phyloP scores from a whole-genome alignment of 108 stramenopile species.

The Stephanodiscus minutulus region DNA sequence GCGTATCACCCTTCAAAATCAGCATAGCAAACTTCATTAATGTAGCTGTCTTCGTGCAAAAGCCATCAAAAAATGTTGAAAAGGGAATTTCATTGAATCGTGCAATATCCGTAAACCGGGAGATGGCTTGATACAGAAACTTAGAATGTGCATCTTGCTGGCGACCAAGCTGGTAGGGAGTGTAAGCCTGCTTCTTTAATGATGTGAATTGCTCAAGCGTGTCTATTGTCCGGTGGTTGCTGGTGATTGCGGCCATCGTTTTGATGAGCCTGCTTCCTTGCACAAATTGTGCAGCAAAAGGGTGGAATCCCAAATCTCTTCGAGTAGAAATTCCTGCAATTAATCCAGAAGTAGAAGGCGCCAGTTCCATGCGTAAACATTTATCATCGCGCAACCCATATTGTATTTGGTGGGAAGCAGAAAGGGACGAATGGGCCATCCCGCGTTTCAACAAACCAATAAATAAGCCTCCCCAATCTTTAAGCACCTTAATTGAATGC shows the following conservation, averaged over 20 bases:
- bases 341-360: conserved; percentile 21
- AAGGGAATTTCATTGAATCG: neutral
- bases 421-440: conserved; percentile 22
- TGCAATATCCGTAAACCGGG: conserved; percentile 31
- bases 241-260: conserved; percentile 21
- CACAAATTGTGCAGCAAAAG: conserved; percentile 15
- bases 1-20: conserved; percentile 2
- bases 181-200: conserved; percentile 9
- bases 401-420: conserved; percentile 28
- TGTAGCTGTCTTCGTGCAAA: conserved; percentile 29
- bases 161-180: neutral
- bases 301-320: conserved; percentile 34
- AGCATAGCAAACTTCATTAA: conserved; percentile 30
- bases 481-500: conserved; percentile 44
- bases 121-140: conserved; percentile 20
- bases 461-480: conserved; percentile 46
- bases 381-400: conserved; percentile 42
- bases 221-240: conserved; percentile 6
- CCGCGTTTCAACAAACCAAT: conserved; percentile 46
- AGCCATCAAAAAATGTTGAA: conserved; percentile 35
- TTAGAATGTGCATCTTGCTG: neutral
- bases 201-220: conserved; percentile 15
- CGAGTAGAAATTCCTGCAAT: conserved; percentile 31
- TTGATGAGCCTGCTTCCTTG: conserved; percentile 33
- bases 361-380: neutral